Evolutionary conservation across 1,284 basidiomycete species (phyloP).

Genomic region (Bjerkandera adusta): DNA sequence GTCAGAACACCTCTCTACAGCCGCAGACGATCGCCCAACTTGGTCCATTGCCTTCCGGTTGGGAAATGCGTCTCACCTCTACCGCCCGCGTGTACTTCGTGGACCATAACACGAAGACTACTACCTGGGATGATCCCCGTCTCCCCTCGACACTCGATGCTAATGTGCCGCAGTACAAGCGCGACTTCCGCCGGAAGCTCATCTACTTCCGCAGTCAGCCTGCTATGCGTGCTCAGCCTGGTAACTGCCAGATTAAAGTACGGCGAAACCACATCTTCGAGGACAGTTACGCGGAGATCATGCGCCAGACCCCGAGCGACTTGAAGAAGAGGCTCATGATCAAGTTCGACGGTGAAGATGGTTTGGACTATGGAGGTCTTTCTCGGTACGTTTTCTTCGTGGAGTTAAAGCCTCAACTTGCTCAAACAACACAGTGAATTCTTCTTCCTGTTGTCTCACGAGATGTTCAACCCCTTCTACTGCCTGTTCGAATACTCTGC

Average conservation of each 20-base stretch:
- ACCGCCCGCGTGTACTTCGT: conserved; percentile 96
- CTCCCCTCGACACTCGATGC: conserved; percentile 82
- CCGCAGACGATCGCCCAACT: conserved; percentile 86
- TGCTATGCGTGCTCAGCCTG: conserved; percentile 83
- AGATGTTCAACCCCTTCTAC: conserved; percentile 99
- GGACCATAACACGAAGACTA: conserved; percentile 94
- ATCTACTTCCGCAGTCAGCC: conserved; percentile 99
- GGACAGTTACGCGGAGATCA: conserved; percentile 95
- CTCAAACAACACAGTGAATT: conserved; percentile 70
- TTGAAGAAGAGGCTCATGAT: conserved; percentile 98
- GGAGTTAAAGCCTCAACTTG: conserved; percentile 4
- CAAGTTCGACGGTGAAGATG: conserved; percentile 98
- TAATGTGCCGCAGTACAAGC: conserved; percentile 99
- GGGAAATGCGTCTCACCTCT: conserved; percentile 96
- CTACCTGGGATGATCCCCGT: conserved; percentile 95
- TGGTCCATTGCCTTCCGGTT: conserved; percentile 93
- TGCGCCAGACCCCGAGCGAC: conserved; percentile 92
- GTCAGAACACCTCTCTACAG: conserved; percentile 70
- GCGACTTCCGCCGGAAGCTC: conserved; percentile 97
- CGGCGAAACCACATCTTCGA: conserved; percentile 93
- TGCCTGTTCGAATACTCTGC: conserved; percentile 99
- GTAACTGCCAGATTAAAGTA: conserved; percentile 97
- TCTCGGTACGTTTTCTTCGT: conserved; percentile 62
- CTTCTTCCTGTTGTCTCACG: conserved; percentile 99
- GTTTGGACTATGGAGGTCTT: conserved; percentile 96